Evolutionary conservation across 441 rosid genomes (phyloP).

Genomic region (Erodium moschatum): DNA sequence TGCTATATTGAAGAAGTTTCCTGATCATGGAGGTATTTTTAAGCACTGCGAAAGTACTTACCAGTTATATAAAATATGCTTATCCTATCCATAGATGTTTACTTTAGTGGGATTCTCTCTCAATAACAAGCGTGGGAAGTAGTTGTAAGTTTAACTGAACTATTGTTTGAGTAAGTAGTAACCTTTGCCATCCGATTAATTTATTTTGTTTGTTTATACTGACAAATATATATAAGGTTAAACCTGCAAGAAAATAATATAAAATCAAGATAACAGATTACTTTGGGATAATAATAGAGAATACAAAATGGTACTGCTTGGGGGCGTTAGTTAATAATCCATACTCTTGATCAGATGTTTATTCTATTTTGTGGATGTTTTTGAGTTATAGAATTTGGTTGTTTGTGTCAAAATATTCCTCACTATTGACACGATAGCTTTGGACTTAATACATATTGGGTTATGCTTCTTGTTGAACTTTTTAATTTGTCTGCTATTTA

Average conservation of each 20-base stretch:
- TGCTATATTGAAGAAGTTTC: conserved; percentile 90
- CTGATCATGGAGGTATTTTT: conserved; percentile 89
- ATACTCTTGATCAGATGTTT: background rate
- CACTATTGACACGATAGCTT: background rate
- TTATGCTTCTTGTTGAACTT: conserved; percentile 1
- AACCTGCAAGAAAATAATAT: conserved; percentile 8
- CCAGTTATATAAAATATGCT: conserved; percentile 1
- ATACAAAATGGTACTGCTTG: background rate
- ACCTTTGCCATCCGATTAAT: background rate
- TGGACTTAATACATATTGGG: background rate
- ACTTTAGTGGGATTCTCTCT: background rate
- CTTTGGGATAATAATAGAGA: background rate
- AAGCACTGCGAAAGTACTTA: background rate
- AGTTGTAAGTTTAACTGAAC: background rate
- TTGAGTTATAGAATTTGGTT: background rate
- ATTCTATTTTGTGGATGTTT: conserved; percentile 5
- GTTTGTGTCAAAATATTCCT: conserved; percentile 1
- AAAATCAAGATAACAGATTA: too few relatives aligned
- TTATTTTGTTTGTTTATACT: background rate
- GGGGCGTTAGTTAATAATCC: background rate
- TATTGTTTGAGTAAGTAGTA: background rate
- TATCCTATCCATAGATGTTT: background rate
- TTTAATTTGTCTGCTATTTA: background rate
- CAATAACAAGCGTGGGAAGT: background rate
- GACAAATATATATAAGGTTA: background rate